phyloP scores from a whole-genome alignment of 108 stramenopile genomes.

The Cyclotella kingstonii region DNA sequence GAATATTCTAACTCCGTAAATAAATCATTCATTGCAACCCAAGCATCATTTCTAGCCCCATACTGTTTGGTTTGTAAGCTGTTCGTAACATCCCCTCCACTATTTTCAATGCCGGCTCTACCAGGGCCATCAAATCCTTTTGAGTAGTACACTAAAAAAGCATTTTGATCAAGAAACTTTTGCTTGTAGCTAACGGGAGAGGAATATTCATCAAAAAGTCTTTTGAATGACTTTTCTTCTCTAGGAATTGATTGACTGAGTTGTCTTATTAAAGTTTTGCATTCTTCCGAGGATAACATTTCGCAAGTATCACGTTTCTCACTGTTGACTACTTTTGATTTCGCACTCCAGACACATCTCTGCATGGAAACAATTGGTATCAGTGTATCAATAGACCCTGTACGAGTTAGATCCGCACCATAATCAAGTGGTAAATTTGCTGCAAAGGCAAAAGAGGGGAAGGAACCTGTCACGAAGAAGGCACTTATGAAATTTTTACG shows the following conservation, averaged over 20 bases:
- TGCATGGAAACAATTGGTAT: constrained; percentile 54
- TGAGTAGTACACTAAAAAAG: constrained; percentile 86
- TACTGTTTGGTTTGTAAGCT: constrained; percentile 68
- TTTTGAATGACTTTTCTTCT: constrained; percentile 67
- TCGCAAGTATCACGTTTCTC: neutral
- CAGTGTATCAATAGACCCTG: constrained; percentile 60
- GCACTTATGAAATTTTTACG: neutral
- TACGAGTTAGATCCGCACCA: constrained; percentile 56
- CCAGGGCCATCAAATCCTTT: constrained; percentile 84
- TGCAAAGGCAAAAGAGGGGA: constrained; percentile 24
- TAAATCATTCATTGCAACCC: constrained; percentile 68
- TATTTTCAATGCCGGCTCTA: constrained; percentile 56
- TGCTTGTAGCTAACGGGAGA: constrained; percentile 81
- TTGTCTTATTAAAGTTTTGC: constrained; percentile 8
- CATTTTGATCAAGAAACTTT: constrained; percentile 82
- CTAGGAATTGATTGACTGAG: constrained; percentile 34
- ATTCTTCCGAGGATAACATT: constrained; percentile 10
- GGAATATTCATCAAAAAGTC: constrained; percentile 78
- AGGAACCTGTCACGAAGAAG: neutral
- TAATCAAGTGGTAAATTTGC: constrained; percentile 63
- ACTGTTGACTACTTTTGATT: constrained; percentile 13
- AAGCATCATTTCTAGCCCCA: constrained; percentile 78
- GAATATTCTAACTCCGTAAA: constrained; percentile 59
- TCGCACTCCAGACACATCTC: constrained; percentile 21
- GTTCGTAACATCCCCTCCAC: constrained; percentile 32